Conservation (phyloP, 2,329 filamentous ascomycete species). For the Microcyclospora tardicrescens region DNA sequence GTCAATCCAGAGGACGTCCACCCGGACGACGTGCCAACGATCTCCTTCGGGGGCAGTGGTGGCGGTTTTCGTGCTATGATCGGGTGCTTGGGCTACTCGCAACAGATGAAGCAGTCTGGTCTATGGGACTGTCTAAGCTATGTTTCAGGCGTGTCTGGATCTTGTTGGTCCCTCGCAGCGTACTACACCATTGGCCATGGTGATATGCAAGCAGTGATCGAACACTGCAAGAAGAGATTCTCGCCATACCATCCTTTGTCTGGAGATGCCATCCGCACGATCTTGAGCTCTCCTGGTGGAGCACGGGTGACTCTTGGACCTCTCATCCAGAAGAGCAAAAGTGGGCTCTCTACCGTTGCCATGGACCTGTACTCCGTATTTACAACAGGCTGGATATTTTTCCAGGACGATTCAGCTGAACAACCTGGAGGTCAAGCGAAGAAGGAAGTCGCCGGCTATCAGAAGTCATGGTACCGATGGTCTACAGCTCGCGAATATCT, state of each 20-base stretch:
- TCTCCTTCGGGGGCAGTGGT: constrained; percentile 22
- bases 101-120: constrained; percentile 18
- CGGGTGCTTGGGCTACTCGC: constrained; percentile 16
- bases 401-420: constrained; percentile 15
- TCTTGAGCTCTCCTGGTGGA: constrained; percentile 16
- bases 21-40: constrained; percentile 19
- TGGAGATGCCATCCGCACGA: constrained; percentile 18
- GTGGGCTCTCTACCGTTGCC: constrained; percentile 18
- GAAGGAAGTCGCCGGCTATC: constrained; percentile 12
- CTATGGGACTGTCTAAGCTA: constrained; percentile 23
- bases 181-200: constrained; percentile 22
- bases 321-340: constrained; percentile 19
- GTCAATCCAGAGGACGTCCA: constrained; percentile 16
- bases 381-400: constrained; percentile 21
- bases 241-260: constrained; percentile 22
- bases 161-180: constrained; percentile 21
- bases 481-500: constrained; percentile 14
- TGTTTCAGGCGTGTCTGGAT: constrained; percentile 20
- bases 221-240: constrained; percentile 22
- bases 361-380: constrained; percentile 24
- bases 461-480: constrained; percentile 19
- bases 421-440: constrained; percentile 11
- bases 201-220: constrained; percentile 18
- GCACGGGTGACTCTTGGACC: constrained; percentile 18
- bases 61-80: constrained; percentile 22